Evolutionary conservation across 768 basidiomycete genomes (phyloP), one percentile per base, ranked within the genome.

Genomic region (Leccinum obscurum): DNA sequence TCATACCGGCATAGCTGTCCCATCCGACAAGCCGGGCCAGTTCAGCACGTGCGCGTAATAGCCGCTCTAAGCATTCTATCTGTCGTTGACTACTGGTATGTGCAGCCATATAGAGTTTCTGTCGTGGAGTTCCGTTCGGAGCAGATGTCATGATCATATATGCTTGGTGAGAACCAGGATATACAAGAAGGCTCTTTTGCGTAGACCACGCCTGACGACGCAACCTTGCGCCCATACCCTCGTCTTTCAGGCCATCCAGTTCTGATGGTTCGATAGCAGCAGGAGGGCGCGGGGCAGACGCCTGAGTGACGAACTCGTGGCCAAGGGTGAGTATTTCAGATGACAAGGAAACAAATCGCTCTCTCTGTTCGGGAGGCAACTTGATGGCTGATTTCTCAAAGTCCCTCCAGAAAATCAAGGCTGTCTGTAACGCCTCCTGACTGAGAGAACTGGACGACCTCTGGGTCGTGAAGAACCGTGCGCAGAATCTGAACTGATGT

Each of bases 381-480:
- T 95, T 84, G 63, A 98, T 95, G 9, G 93, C 96, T 14, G 95
- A 98, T 73, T 95, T 95, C 71, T 97, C 93, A 75, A 99, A 99
- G 80, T 98, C 97, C 52, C 90, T 84, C 84, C 93, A 89, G 76
- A 98, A 98, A 61, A 95, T 95, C 24, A 91, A 81, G 30, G 97
- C 95, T 6, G 95, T 94, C 64, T 89, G 86, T 56, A 84, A 77
- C n/a, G 89, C 92, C 69, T 93, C 92, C 13, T 83, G 83, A 54
- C 81, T 83, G 55, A 93, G 81, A 1, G 85, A 84, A 84, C 54
- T 82, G 78, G 32, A 88, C 82, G 41, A 93, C 81, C 24, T 82
- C 80, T 5, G 82, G 78, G 72, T 93, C 89, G 24, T 82, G 82
- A 58, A 94, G 74, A 50, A 93, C 89, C 15, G 74, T 77, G 71